Base-by-base conservation (phyloP, 1,284 basidiomycete genomes). In the Cutaneotrichosporon cavernicola region DNA sequence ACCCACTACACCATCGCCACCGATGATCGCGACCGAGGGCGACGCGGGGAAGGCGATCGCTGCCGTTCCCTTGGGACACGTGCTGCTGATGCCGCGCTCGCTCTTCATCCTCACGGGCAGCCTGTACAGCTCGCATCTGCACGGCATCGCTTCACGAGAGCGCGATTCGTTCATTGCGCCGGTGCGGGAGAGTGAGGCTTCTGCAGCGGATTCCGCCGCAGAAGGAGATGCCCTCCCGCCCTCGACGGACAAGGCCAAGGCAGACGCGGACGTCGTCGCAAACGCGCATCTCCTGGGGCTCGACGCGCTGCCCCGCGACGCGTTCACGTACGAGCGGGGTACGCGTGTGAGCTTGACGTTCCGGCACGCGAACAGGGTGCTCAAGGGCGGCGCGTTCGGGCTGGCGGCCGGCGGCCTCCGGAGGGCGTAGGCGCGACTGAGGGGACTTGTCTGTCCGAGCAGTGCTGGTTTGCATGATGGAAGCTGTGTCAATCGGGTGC, bases 341-440 rank as follows among this genome's bases (percentile, higher is more conserved):
- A 85, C 84, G 34, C 82, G 94, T 72, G 86, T 90, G 61, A 96
- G 92, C 78, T 79, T 97, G 72, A 97, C 93, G 1, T 97, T 91
- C 78, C 85, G 94, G 56, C 90, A 91, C 73, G 90, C 94, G 7
- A 84, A 84, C 66, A 88, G 85, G 72, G 87, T 90, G 18, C 74
- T 81, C 36, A 80, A 78, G 64, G 78, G 74, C n/a, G 74, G 73
- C 11, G 69, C 68, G 30, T 70, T 76, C 26, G 61, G 55, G 13
- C 43, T 64, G 32, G 63, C 60, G 1, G 57, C 61, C 1, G 65
- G 62, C 0, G 63, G 58, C 10, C 36, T 56, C 11, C 34, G 55
- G 55, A 6, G 55, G 21, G 10, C 34, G 10, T 56, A 30, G 46
- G 18, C 9, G 22, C 9, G 18, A 10, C 6, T 13, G 5, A 18